These are phyloP conservation scores for Aspergillus indologenus DNA, from an alignment of 495 filamentous ascomycete genomes.

Conservation along the genomic window DNA sequence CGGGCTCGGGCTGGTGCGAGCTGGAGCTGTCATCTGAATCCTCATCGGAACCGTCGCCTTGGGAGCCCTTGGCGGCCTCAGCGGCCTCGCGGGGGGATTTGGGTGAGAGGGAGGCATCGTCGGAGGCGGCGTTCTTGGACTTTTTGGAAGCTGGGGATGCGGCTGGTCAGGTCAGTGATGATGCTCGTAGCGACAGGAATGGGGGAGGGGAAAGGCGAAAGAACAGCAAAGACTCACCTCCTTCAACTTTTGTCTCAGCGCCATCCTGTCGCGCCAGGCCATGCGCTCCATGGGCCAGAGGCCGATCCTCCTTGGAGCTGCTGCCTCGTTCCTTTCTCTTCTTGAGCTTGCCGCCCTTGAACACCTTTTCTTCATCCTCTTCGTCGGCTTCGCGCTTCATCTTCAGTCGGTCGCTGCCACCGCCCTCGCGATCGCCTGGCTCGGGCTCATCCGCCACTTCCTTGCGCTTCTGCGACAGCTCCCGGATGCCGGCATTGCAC, in stretches of 20 bases:
- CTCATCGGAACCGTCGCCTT: conserved; percentile 40
- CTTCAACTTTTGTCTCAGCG: conserved; percentile 50
- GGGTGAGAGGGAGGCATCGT: conserved; percentile 60
- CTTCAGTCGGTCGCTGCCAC: conserved; percentile 45
- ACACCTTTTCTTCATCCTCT: conserved; percentile 50
- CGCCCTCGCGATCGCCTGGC: conserved; percentile 27
- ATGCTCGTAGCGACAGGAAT: background rate
- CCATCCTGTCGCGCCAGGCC: conserved; percentile 66
- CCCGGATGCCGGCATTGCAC: conserved; percentile 71
- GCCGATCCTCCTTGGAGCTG: conserved; percentile 52
- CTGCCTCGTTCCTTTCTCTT: conserved; percentile 51
- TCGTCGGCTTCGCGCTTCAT: conserved; percentile 54
- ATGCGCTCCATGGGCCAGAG: conserved; percentile 60
- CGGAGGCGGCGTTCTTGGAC: conserved; percentile 53
- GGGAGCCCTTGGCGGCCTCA: conserved; percentile 39
- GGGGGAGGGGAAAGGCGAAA: background rate
- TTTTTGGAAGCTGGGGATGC: conserved; percentile 47
- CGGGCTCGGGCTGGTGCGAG: conserved; percentile 75
- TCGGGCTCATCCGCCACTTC: conserved; percentile 53
- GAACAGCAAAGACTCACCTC: conserved; percentile 50
- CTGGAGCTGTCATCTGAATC: conserved; percentile 59
- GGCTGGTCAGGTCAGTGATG: conserved; percentile 19
- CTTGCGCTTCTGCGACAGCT: conserved; percentile 62
- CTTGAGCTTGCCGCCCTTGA: conserved; percentile 48
- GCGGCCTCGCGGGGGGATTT: conserved; percentile 52